These are phyloP conservation scores for Teunomyces barrocoloradensis DNA, from an alignment of 805 yeast genomes.

Conservation along the genomic window DNA sequence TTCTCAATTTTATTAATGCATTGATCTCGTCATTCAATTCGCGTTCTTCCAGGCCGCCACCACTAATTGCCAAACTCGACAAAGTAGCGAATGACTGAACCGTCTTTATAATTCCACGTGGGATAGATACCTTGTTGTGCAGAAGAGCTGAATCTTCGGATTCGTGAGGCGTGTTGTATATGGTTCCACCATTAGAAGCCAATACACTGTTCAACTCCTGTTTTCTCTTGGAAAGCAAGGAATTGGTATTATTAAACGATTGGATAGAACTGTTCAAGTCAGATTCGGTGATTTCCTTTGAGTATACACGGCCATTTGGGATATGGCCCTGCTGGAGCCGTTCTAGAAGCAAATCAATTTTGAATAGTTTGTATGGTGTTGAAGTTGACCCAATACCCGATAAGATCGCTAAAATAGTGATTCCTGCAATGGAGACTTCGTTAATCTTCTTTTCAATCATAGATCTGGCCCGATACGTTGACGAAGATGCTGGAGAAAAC, in stretches of 20 bases:
- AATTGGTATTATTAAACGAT: conserved; percentile 41
- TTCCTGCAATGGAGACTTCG: conserved; percentile 48
- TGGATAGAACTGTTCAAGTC: conserved; percentile 35
- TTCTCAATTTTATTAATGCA: conserved; percentile 31
- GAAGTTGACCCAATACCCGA: conserved; percentile 54
- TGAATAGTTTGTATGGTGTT: conserved; percentile 35
- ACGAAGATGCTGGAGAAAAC: conserved; percentile 17
- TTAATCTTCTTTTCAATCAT: conserved; percentile 43
- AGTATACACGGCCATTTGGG: conserved; percentile 5
- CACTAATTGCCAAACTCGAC: conserved; percentile 13
- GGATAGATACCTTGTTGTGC: conserved; percentile 13
- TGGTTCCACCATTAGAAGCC: conserved; percentile 22
- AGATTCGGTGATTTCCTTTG: conserved; percentile 22
- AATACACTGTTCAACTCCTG: conserved; percentile 25
- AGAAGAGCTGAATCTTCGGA: conserved; percentile 11
- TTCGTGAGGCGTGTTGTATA: conserved; percentile 18
- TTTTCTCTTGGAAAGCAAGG: conserved; percentile 32
- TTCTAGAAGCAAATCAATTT: conserved; percentile 8
- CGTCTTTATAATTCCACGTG: conserved; percentile 33
- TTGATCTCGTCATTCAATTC: conserved; percentile 41
- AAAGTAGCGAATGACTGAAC: conserved; percentile 42
- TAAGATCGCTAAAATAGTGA: conserved; percentile 47
- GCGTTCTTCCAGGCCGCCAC: conserved; percentile 21
- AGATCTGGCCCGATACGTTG: conserved; percentile 17
- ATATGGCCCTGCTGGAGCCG: not conserved